Evolutionary conservation across 257 asterid species (phyloP), one percentile per base, ranked within the genome.

Genomic region (Fraxinus anomala): DNA sequence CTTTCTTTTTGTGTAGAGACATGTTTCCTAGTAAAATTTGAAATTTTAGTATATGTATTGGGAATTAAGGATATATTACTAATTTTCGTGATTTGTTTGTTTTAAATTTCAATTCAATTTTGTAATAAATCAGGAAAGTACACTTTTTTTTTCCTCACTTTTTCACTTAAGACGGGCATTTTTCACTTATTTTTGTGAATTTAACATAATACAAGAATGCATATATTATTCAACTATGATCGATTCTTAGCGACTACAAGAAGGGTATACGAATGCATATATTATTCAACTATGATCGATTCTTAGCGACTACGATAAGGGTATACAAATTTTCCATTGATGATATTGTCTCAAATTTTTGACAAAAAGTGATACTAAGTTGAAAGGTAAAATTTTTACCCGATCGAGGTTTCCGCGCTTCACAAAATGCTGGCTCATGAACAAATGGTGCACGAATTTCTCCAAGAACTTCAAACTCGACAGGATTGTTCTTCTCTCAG

Each of bases 341-440:
- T 31, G 34, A 31, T 31, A 31, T 31, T 31, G 34, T 31, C 34
- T 31, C 34, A 3, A 3, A 3, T 31, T 26, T 70, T 78, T 59
- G 13, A 37, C 26, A 59, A 78, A 33, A 56, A 42, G 37, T 39
- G 40, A 42, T 76, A 16, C 73, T 24, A 5, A 79, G 61, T 73
- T 8, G 63, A 13, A 51, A 34, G 69, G 13, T 67, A 40, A 31
- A 36, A 2, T 14, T 28, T 33, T 24, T 14, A 14, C 21, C 14
- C n/a, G 1, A 47, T 47, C 19, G 54, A 89, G 98, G 96, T 94
- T 17, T 72, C 80, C 5, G 90, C 80, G 75, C 96, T 93, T 26
- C 84, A 84, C 74, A 88, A 93, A 83, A 91, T 89, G 93, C 89
- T 95, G 84, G 90, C 80, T 7, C 88, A 91, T 70, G 99, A 95